Base-by-base conservation (phyloP, 208 protist species). In the Trypanosoma platydactyli region DNA sequence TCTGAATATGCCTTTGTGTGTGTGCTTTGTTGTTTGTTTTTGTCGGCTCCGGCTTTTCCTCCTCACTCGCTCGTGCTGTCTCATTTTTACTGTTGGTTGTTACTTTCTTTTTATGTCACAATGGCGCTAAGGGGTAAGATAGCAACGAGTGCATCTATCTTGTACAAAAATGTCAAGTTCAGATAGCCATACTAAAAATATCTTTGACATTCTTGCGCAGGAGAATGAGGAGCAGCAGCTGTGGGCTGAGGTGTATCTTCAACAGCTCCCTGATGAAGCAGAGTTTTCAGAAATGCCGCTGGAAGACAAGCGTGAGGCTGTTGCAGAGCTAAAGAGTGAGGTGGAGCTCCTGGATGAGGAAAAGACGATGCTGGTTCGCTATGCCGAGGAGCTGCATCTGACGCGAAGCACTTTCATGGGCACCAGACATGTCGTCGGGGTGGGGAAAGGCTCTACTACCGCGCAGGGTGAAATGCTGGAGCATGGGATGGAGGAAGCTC, bases 331-430 rank as follows among this genome's bases (percentile, higher is more conserved):
- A 18, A 71, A 74, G 3, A 75, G 79, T 18, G 86, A 95, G 50
- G 79, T 94, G n/a, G 81, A 74, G 12, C 64, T 77, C 25, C 70
- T 95, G 27, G 59, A 71, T 12, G 87, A 89, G 35, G 90, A 95
- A 41, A 80, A 81, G 5, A 53, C 65, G 0, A 68, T 91, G 12
- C 73, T 95, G n/a, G 25, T 44, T 1, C 50, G 69, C 38, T 62
- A 85, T 27, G 81, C 70, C 16, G 79, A 91, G 30, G 30, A 46
- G 9, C 68, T 91, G 33, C 72, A 71, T 25, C 33, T 66, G 51
- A 35, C 63, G 9, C 61, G 66, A 20, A 4, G 20, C 41, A 1
- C 44, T 18, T 48, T 9, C 11, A 29, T 13, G 5, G 40, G 16
- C 24, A 15, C 40, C 38, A 1, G 5, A 18, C 40, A 30, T 2